phyloP scores from a whole-genome alignment of 2,329 filamentous ascomycete species.

The Thielaviopsis cerberus region DNA sequence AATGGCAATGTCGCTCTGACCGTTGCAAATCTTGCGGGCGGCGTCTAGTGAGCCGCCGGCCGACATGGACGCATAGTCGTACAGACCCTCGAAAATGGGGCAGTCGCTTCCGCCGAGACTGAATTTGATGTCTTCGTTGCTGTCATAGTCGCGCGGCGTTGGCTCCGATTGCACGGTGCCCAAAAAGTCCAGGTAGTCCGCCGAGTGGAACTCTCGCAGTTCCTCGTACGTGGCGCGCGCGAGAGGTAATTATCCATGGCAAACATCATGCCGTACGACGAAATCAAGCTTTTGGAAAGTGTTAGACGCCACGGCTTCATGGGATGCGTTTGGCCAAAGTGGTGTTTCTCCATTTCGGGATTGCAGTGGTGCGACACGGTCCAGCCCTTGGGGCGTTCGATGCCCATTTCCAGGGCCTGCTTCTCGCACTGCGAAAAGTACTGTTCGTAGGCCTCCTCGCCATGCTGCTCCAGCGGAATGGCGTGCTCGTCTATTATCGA shows the following conservation, averaged over 20 bases:
- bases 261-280: conserved; percentile 87
- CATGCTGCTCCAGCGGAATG: conserved; percentile 30
- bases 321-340: conserved; percentile 90
- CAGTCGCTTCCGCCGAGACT: conserved; percentile 86
- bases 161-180: conserved; percentile 49
- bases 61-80: conserved; percentile 87
- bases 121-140: conserved; percentile 49
- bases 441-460: conserved; percentile 35
- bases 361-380: conserved; percentile 93
- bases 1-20: conserved; percentile 85
- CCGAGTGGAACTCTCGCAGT: conserved; percentile 67
- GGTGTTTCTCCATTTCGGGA: conserved; percentile 83
- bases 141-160: conserved; percentile 44
- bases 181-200: conserved; percentile 82
- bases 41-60: conserved; percentile 81
- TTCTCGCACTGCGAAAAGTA: conserved; percentile 40
- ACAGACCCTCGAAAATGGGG: conserved; percentile 87
- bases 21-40: conserved; percentile 68
- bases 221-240: conserved; percentile 71
- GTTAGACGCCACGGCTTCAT: conserved; percentile 99
- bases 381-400: conserved; percentile 66
- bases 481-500: conserved; percentile 33
- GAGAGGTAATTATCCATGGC: conserved; percentile 91
- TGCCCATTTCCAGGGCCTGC: conserved; percentile 42
- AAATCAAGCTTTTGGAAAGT: conserved; percentile 82